These are phyloP conservation scores for Spirogloea muscicola DNA, from an alignment of 139 green algal genomes.

Conservation along the genomic window DNA sequence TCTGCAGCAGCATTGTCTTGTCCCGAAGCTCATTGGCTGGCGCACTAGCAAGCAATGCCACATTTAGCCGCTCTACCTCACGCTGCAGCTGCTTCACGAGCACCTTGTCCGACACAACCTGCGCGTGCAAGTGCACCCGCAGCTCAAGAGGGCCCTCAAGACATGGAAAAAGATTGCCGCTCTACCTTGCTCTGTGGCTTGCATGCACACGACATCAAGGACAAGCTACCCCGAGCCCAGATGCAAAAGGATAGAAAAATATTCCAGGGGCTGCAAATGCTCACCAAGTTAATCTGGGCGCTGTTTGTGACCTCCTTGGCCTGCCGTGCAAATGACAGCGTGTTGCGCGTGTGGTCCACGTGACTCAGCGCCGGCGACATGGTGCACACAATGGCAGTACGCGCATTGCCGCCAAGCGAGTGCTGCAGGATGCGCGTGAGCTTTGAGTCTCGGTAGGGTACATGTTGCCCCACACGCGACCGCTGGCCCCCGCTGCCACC, in stretches of 20 bases:
- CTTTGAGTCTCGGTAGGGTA: slow-evolving; percentile 87
- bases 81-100: slow-evolving; percentile 39
- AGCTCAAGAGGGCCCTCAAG: too few relatives aligned
- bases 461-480: slow-evolving; percentile 43
- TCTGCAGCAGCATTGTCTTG: slow-evolving; percentile 12
- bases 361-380: slow-evolving; percentile 35
- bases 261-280: too few relatives aligned
- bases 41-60: not conserved
- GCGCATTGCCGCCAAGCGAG: slow-evolving; percentile 49
- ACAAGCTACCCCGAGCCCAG: too few relatives aligned
- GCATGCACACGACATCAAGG: too few relatives aligned
- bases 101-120: slow-evolving; percentile 40
- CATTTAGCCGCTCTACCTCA: slow-evolving; percentile 26
- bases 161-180: too few relatives aligned
- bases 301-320: slow-evolving; percentile 89
- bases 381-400: slow-evolving; percentile 54
- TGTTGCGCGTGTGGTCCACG: slow-evolving; percentile 52
- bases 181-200: too few relatives aligned
- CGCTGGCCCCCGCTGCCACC: slow-evolving; percentile 9
- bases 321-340: slow-evolving; percentile 48
- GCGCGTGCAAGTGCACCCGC: too few relatives aligned
- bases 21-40: slow-evolving; percentile 4
- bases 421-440: slow-evolving; percentile 84
- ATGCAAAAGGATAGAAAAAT: too few relatives aligned
- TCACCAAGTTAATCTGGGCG: slow-evolving; percentile 41